These are phyloP conservation scores for Garcia nutans DNA, from an alignment of 345 rosid species.

Conservation along the genomic window DNA sequence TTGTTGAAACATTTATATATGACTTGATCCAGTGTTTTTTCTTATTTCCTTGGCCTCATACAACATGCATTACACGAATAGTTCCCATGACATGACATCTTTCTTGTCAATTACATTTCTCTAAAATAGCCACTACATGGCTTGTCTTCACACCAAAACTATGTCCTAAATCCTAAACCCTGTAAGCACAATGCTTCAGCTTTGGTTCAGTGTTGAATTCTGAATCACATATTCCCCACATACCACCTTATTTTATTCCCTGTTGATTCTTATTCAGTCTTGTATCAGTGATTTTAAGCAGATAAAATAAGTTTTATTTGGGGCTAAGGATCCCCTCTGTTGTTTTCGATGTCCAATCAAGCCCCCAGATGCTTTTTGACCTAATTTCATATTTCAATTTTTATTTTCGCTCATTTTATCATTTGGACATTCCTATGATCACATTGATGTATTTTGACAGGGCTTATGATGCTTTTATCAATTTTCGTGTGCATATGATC, in stretches of 20 bases:
- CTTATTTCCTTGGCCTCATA: not conserved
- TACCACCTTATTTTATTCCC: not conserved
- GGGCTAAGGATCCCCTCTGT: too few relatives aligned
- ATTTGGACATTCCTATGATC: too few relatives aligned
- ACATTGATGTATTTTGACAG: too few relatives aligned
- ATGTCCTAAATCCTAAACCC: not conserved
- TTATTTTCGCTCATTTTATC: too few relatives aligned
- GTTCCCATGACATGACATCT: not conserved
- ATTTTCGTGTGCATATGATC: too few relatives aligned
- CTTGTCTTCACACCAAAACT: not conserved
- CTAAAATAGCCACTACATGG: not conserved
- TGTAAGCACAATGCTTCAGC: not conserved
- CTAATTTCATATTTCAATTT: too few relatives aligned
- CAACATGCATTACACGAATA: not conserved
- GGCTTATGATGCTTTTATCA: too few relatives aligned
- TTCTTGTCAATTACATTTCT: not conserved
- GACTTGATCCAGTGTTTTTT: not conserved
- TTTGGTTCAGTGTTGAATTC: not conserved
- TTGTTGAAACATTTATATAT: not conserved
- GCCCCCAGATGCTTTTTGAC: too few relatives aligned
- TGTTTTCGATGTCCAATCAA: too few relatives aligned
- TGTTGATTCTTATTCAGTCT: not conserved
- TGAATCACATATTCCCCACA: conserved; percentile 1
- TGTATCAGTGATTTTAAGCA: not conserved
- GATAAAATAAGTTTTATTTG: not conserved